Percentiles rank a stretch among this genome's conserved stretches.
phyloP scores from a whole-genome alignment of 495 filamentous ascomycete genomes.

The Friedmanniomyces simplex region DNA sequence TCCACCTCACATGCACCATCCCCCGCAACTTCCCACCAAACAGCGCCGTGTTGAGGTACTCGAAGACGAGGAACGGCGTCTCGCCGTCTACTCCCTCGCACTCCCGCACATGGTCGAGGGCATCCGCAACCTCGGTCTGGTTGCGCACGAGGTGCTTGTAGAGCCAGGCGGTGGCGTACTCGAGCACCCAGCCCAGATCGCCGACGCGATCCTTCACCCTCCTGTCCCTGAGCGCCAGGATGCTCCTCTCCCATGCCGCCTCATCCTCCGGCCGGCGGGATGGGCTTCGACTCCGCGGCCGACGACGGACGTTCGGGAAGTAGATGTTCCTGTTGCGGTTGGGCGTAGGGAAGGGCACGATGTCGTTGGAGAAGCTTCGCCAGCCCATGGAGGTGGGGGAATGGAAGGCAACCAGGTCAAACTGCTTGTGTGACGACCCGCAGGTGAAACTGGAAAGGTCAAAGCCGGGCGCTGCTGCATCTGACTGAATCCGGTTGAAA shows the following conservation, averaged over 20 bases:
- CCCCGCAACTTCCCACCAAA: constrained; percentile 11
- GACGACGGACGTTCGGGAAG: neutral
- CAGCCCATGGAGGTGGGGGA: neutral
- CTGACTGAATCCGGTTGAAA: neutral
- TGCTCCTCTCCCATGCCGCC: neutral
- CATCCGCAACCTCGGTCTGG: constrained; percentile 9
- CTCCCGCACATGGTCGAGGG: constrained; percentile 4
- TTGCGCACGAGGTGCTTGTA: constrained; percentile 7
- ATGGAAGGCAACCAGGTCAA: neutral
- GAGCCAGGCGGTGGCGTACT: constrained; percentile 17
- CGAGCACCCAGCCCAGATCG: constrained; percentile 17
- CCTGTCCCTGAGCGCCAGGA: neutral
- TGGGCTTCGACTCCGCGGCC: neutral
- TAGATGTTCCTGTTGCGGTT: constrained; percentile 3
- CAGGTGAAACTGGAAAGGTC: neutral
- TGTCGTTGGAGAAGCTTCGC: neutral
- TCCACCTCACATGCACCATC: constrained; percentile 14
- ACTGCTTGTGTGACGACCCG: neutral
- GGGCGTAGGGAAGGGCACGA: constrained; percentile 3
- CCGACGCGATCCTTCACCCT: neutral
- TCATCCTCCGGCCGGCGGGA: neutral
- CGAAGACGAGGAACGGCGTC: constrained; percentile 15
- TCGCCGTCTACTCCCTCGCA: neutral
- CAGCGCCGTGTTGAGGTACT: constrained; percentile 5
- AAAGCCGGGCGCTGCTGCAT: neutral